Conservation (phyloP, 768 basidiomycete species). For the Macrolepiota albuminosa region DNA sequence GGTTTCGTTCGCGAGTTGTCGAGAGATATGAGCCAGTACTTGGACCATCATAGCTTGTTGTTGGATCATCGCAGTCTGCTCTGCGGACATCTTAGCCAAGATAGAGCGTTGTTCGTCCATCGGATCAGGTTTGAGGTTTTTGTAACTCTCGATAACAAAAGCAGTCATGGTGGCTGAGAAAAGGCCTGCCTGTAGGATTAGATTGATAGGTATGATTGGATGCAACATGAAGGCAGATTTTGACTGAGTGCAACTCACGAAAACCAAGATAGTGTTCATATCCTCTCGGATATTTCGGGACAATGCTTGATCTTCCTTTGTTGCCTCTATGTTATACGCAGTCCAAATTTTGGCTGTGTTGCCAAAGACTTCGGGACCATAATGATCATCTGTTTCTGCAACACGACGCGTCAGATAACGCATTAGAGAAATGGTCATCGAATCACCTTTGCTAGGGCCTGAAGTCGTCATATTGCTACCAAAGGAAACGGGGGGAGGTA, state of each 20-base stretch:
- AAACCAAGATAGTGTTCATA: slow-evolving; percentile 16
- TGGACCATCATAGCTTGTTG: not conserved
- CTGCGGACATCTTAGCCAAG: not conserved
- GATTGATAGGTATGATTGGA: not conserved
- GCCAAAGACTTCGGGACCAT: slow-evolving; percentile 4
- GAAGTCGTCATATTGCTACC: not conserved
- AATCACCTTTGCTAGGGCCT: not conserved
- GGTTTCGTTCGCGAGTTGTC: not conserved
- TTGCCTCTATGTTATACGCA: slow-evolving; percentile 12
- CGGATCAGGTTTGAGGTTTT: slow-evolving; percentile 13
- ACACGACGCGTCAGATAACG: not conserved
- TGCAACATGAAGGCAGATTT: not conserved
- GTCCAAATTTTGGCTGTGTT: slow-evolving; percentile 13
- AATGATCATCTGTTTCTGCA: not conserved
- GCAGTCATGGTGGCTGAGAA: slow-evolving; percentile 22
- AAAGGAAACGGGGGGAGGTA: not conserved
- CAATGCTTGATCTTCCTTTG: slow-evolving; percentile 12
- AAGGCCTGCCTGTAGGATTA: slow-evolving; percentile 15
- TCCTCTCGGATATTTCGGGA: slow-evolving; percentile 13
- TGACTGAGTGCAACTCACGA: slow-evolving; percentile 8
- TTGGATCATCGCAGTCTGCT: not conserved
- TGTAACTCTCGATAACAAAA: slow-evolving; percentile 21
- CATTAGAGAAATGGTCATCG: not conserved
- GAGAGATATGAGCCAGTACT: not conserved
- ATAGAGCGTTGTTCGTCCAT: not conserved